Base-by-base conservation (phyloP, 2,329 filamentous ascomycete genomes). In the Pochonia chlamydosporia region DNA sequence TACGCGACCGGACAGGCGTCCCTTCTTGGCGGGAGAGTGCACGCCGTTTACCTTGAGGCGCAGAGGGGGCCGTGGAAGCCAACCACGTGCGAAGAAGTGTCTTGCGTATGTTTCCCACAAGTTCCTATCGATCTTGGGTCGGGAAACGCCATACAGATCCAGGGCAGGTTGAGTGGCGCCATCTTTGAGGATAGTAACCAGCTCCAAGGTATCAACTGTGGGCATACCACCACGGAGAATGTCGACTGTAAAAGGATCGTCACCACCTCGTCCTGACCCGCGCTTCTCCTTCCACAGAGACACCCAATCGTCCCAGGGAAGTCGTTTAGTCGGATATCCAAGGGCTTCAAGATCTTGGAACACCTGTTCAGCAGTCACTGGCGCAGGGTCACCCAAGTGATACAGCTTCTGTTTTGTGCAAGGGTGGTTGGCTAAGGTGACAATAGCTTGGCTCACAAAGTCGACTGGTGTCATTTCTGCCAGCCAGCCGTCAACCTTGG, bases 381-480 rank as follows among this genome's bases (percentile, higher is more conserved):
- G 87, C 36, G 78, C 75, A 3, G 87, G 79, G 54, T 91, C 85
- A 5, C 87, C 87, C 0, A 91, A 71, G 56, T 91, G 87, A 65
- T 87, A 89, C 7, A 90, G 67, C 0, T 74, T 73, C 57, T 87
- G 84, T 9, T 81, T 73, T 1, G 74, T 72, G 30, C 82, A 73
- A 1, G 69, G 76, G 49, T 88, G 75, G 54, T 84, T 81, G 35
- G 83, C 76, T 18, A 91, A 75, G 16, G 85, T 80, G 21, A 87
- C 70, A 54, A 92, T 87, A 4, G 85, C 81, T 52, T 81, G 82
- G 66, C 82, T 87, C 49, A 90, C 85, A 57, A 88, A 90, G 64
- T 92, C 87, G 13, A 89, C 87, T 0, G 87, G 87, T 0, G 87
- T 90, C 87, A 91, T 91, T 67, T 92, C 87, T 1, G 85, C 79